Conservation (phyloP, 2,329 filamentous ascomycete genomes). For the Ophiobolus disseminans region DNA sequence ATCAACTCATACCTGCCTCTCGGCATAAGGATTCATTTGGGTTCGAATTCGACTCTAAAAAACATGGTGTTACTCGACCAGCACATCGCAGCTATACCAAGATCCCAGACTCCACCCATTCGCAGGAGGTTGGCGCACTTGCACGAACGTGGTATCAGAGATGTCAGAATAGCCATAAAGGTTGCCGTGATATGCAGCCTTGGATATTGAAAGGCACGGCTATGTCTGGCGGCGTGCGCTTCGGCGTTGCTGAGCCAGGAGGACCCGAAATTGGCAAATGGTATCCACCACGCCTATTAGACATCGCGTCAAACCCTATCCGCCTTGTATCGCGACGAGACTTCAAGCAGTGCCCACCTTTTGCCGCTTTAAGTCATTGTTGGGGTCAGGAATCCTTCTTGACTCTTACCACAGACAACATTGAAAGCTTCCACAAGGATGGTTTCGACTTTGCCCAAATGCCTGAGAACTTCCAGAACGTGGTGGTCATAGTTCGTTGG, state of each 20-base stretch:
- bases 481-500: not conserved
- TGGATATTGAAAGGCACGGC: too few relatives aligned
- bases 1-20: too few relatives aligned
- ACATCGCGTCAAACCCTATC: not conserved
- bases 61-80: not conserved
- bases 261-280: too few relatives aligned
- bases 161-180: not conserved
- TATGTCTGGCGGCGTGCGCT: too few relatives aligned
- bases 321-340: not conserved
- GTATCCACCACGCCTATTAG: slow-evolving; percentile 1
- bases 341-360: not conserved
- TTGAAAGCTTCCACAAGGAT: not conserved
- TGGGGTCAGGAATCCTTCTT: slow-evolving; percentile 12
- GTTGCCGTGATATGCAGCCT: too few relatives aligned
- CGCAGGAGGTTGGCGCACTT: not conserved
- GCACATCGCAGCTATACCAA: not conserved
- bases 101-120: not conserved
- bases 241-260: too few relatives aligned
- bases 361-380: slow-evolving; percentile 19
- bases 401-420: not conserved
- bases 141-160: not conserved
- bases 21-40: not conserved
- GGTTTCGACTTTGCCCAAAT: not conserved
- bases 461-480: slow-evolving; percentile 5
- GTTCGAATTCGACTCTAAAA: not conserved